phyloP scores from a whole-genome alignment of 805 yeast species.

The Sugiyamaella floridensis region DNA sequence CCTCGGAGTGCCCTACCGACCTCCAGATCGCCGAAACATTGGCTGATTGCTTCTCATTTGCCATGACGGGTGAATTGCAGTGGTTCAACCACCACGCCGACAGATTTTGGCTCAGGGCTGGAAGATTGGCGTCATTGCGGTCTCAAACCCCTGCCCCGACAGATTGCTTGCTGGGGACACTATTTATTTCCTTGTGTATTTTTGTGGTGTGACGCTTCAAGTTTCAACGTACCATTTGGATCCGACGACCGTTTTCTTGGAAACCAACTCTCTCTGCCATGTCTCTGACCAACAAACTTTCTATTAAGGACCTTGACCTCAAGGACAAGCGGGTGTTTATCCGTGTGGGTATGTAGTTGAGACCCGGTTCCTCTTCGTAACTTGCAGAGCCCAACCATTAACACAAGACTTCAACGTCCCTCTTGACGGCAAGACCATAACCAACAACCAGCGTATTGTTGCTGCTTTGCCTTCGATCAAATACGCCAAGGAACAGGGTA shows the following conservation, averaged over 20 bases:
- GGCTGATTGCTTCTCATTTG: constrained; percentile 8
- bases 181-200: not conserved
- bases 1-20: constrained; percentile 35
- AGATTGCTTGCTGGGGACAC: not conserved
- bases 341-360: constrained; percentile 68
- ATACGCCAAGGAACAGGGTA: constrained; percentile 74
- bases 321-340: constrained; percentile 93
- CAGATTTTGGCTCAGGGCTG: too few species aligned
- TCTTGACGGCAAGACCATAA: constrained; percentile 90
- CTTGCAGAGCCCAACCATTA: not conserved
- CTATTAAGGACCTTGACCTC: constrained; percentile 85
- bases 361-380: not conserved
- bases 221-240: not conserved
- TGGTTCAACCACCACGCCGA: too few species aligned
- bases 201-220: not conserved
- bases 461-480: constrained; percentile 98
- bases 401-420: constrained; percentile 38
- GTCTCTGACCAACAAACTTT: constrained; percentile 91
- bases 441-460: constrained; percentile 99
- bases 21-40: constrained; percentile 31
- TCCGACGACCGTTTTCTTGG: not conserved
- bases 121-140: not conserved
- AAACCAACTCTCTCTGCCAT: constrained; percentile 33
- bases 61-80: too few species aligned
- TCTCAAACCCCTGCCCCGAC: not conserved